Base-by-base conservation (phyloP, 2,329 filamentous ascomycete genomes). In the Calonectria pauciramosa region DNA sequence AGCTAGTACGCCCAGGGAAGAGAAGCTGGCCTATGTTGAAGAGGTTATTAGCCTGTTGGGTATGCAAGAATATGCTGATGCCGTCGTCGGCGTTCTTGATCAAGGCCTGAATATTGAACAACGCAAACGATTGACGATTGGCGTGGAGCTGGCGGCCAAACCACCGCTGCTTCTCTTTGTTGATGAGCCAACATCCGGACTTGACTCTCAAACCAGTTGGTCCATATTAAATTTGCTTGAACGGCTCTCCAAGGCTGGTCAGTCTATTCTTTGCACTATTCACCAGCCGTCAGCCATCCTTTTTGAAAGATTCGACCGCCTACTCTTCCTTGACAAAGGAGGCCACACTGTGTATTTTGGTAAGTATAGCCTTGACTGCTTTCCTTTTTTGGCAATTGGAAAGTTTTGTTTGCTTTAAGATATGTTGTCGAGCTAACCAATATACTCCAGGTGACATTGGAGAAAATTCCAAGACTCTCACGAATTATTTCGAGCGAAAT, bases 381-480 rank as follows among this genome's bases (percentile, higher is more conserved):
- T 32, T 47, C 36, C 9, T 16, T n/a, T 13, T 94, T 70, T 90
- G 88, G 80, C 94, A n/a, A 36, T 18, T 26, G n/a, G n/a, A 8
- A 38, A 9, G 18, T 30, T 8, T 6, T 26, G 2, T 49, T n/a
- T 28, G 23, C 4, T 8, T n/a, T 11, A 26, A 4, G n/a, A 11
- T 28, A 32, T 32, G 4, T 14, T 6, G 36, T 10, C 28, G 2
- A 18, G 20, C 51, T 68, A 18, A 51, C 8, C 93, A 1, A 93
- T 96, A 54, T 96, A 96, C 86, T 96, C 95, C 80, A 66, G 94
- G 94, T 63, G 91, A 94, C 2, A 92, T 96, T 73, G 95, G 94
- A 75, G 84, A 93, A 75, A 92, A 94, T 82, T 94, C 93, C 0
- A 86, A 89, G 73, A 90, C 87, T 1, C 85, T 97, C 79, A 93